phyloP scores from a whole-genome alignment of 1,139 yeast species.

The Blastobotrys buckinghamii region DNA sequence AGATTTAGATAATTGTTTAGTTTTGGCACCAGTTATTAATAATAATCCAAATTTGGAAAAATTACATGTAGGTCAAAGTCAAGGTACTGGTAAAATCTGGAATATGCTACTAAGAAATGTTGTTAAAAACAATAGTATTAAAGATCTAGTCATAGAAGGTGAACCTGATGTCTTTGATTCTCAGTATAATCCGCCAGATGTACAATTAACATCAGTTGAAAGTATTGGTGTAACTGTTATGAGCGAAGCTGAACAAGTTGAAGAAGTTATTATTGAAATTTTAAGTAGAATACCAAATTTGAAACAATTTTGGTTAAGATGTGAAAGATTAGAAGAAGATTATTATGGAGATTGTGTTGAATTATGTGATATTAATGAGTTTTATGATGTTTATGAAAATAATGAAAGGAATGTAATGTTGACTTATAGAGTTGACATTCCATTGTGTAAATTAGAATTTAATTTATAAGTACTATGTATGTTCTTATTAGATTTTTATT shows the following conservation, averaged over 20 bases:
- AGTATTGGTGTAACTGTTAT: constrained; percentile 5
- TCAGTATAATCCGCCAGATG: background rate
- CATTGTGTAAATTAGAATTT: constrained; percentile 3
- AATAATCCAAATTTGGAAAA: constrained; percentile 3
- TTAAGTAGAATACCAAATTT: constrained; percentile 6
- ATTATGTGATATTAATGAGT: background rate
- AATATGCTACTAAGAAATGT: constrained; percentile 6
- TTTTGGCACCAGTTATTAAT: constrained; percentile 5
- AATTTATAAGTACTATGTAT: background rate
- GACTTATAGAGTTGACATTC: constrained; percentile 6
- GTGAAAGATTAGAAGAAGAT: constrained; percentile 8
- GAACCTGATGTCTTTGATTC: constrained; percentile 10
- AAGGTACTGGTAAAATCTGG: constrained; percentile 12
- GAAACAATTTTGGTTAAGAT: constrained; percentile 5
- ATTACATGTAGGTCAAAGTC: constrained; percentile 7
- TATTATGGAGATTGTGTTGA: background rate
- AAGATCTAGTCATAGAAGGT: constrained; percentile 9
- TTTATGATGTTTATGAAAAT: constrained; percentile 1
- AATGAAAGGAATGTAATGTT: constrained; percentile 1
- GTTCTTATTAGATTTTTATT: too few relatives aligned
- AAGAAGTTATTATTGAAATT: constrained; percentile 7
- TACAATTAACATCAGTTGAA: background rate
- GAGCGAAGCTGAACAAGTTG: constrained; percentile 9
- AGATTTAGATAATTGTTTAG: constrained; percentile 9
- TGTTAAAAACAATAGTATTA: background rate